Evolutionary conservation across 176 grass and related monocot genomes (phyloP).

Genomic region (Elymus sibiricus): DNA sequence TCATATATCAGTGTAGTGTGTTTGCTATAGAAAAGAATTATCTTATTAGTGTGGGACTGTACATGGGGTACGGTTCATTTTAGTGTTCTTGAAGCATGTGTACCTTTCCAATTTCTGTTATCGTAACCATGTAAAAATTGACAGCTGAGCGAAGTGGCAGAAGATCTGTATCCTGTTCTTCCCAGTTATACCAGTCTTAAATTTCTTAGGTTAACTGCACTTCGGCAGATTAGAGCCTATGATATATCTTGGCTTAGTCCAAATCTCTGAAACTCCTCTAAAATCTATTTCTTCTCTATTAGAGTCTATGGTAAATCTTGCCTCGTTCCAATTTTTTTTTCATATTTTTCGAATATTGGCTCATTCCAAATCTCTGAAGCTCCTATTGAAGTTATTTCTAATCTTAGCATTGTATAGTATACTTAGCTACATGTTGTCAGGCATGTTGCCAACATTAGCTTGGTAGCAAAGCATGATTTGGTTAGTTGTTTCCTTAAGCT

Average conservation of each 20-base stretch:
- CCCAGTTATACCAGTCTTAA: neutral
- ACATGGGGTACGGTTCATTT: neutral
- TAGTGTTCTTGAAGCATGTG: neutral
- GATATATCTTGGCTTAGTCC: neutral
- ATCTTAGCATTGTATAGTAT: neutral
- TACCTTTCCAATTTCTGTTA: neutral
- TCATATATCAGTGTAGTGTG: neutral
- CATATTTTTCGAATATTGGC: too few relatives aligned
- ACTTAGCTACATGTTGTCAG: neutral
- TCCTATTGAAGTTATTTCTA: neutral
- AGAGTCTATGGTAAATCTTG: neutral
- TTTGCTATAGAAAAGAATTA: neutral
- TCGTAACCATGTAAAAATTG: neutral
- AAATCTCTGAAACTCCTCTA: neutral
- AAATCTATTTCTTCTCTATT: neutral
- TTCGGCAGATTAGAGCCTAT: neutral
- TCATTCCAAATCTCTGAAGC: neutral
- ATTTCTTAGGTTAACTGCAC: neutral
- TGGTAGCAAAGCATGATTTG: neutral
- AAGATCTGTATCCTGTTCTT: neutral
- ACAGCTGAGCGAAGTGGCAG: neutral
- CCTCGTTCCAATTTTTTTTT: too few relatives aligned
- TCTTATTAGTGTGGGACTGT: neutral
- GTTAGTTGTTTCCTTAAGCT: too few relatives aligned
- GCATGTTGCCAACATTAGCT: neutral